Evolutionary conservation across 495 filamentous ascomycete genomes (phyloP), one percentile per base, ranked within the genome.

Genomic region (Penicillium malachiteum): DNA sequence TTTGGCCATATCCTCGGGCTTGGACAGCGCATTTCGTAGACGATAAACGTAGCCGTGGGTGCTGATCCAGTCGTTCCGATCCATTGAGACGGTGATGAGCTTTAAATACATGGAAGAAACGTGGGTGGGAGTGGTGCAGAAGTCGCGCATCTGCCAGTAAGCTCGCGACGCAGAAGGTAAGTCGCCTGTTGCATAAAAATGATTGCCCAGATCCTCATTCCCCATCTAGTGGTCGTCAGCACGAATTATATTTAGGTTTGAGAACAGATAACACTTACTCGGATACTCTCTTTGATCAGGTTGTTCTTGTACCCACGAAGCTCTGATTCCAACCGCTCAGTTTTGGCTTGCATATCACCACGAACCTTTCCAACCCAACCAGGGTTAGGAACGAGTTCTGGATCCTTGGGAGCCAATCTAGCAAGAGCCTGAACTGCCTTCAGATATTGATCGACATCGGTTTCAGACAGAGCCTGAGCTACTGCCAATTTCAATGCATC

Each of bases 281-380:
- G 76, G 57, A 97, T 96, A 72, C 92, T 97, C 71, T 98, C 94
- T 68, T 97, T 97, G 58, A 98, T 91, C 35, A 97, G 71, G 58
- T 97, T 98, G 63, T 97, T 96, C 71, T 96, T 98, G 73, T 97
- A 97, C 7, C 87, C 89, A 67, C 90, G 90, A 31, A 98, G 73
- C 65, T 97, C 91, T 6, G 80, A 74, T 58, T 96, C 89, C 54
- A 97, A 74, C 44, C 87, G 83, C 38, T 88, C 81, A 1, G 83
- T 85, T 63, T 91, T 86, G 2, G 71, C 70, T 52, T 83, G 81
- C 56, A 91, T 86, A n/a, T 78, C 68, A 35, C 80, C 82, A 18
- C 81, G 81, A 46, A 77, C 85, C 40, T 72, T 71, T 1, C 85
- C 80, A 5, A 87, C 74, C 94, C 93, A 97, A 10, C 69, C 78